Evolutionary conservation across 768 basidiomycete genomes (phyloP).

Genomic region (Phylloporus sp.): DNA sequence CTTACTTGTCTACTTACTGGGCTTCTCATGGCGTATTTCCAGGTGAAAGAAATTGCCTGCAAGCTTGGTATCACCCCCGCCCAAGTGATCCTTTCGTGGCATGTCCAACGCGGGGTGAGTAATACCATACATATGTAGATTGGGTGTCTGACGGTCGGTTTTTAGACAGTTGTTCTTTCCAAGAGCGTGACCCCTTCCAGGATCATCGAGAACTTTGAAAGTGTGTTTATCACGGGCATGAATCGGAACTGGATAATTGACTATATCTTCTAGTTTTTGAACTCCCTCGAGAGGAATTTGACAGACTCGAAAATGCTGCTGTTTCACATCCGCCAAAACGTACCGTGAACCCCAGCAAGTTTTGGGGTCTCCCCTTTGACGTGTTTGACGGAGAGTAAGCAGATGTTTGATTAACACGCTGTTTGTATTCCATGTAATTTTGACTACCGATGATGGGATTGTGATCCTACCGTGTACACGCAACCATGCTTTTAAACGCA

Average conservation of each 20-base stretch:
- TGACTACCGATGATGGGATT: too few species aligned
- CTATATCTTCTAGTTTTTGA: conserved; percentile 24
- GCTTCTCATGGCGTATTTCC: not conserved
- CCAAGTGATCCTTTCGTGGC: conserved; percentile 73
- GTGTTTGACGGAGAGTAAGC: conserved; percentile 50
- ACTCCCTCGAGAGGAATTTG: conserved; percentile 38
- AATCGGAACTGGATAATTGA: not conserved
- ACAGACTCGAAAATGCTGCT: conserved; percentile 38
- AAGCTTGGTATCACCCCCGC: conserved; percentile 70
- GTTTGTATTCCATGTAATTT: too few species aligned
- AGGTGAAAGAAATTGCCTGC: conserved; percentile 58
- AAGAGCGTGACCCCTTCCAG: conserved; percentile 73
- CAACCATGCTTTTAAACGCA: too few species aligned
- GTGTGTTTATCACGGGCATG: conserved; percentile 29
- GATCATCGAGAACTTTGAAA: conserved; percentile 65
- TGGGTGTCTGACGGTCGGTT: not conserved
- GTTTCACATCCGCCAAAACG: conserved; percentile 51
- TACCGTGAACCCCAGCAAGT: conserved; percentile 54
- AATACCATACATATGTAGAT: not conserved
- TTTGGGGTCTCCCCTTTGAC: conserved; percentile 58
- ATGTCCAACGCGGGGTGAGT: conserved; percentile 69
- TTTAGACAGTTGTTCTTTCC: conserved; percentile 65
- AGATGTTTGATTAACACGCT: too few species aligned
- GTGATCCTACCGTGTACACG: too few species aligned
- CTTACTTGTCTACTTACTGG: not conserved